Base-by-base conservation (phyloP, 2,329 filamentous ascomycete species). In the Aureobasidium sp. region DNA sequence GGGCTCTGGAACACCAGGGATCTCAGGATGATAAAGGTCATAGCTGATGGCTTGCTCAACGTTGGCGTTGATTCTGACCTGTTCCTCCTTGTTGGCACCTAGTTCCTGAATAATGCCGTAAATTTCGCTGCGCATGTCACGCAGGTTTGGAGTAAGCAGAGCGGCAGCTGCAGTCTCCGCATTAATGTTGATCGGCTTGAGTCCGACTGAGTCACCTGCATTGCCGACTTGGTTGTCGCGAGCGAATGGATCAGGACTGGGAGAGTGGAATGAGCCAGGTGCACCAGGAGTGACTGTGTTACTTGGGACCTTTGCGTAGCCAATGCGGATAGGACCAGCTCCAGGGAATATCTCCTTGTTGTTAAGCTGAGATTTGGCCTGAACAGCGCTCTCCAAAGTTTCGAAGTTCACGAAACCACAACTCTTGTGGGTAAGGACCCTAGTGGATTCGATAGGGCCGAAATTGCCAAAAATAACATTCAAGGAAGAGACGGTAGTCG, bases 341-440 rank as follows among this genome's bases (percentile, higher is more conserved):
- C 94, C 94, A 9, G 94, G 94, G 79, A 99, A 99, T 64, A 99
- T 97, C 74, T 99, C 94, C 76, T 96, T 97, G 70, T 91, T 91
- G 70, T 97, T 97, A 76, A 96, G 87, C 71, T 87, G 83, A 15
- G 86, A 86, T 74, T 93, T 95, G 17, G 94, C 94, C 64, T 90
- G 87, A 42, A 97, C 87, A 62, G 94, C 94, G 72, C 91, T 96
- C 67, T 97, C 92, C 34, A 94, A 78, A 63, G 85, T 87, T 75
- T 97, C 91, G 70, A 96, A 99, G 75, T 99, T 99, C 72, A 99
- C 93, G 69, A 99, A 99, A 3, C 93, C 94, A 73, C 94, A 99
- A 76, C 96, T 97, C 82, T 99, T 99, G 80, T 99, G 91, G 0
- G 94, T 97, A 65, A 99, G 81, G 5, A 99, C 94, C 66, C 94